Evolutionary conservation across 768 basidiomycete species (phyloP).

Genomic region (Tulasnella sp.): DNA sequence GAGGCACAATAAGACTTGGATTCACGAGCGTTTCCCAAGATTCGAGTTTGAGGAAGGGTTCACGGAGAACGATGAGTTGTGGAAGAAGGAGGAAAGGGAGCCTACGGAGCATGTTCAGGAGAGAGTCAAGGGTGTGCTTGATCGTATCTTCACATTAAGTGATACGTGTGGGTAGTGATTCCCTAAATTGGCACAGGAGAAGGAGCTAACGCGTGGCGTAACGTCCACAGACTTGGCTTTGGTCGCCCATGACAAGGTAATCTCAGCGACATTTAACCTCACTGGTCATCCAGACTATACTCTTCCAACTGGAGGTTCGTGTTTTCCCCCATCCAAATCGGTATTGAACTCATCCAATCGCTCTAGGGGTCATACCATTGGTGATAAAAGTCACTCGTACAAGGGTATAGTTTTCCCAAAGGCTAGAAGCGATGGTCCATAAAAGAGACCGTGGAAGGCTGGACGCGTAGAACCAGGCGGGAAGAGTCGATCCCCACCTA

Average conservation of each 20-base stretch:
- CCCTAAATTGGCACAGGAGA: not conserved
- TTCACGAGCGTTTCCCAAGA: constrained; percentile 54
- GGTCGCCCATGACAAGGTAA: constrained; percentile 66
- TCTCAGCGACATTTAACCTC: constrained; percentile 57
- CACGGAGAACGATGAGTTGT: constrained; percentile 66
- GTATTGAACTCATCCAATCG: not conserved
- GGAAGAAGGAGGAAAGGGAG: constrained; percentile 64
- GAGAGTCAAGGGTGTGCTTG: constrained; percentile 59
- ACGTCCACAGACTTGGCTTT: constrained; percentile 61
- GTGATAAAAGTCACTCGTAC: not conserved
- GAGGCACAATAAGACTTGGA: constrained; percentile 55
- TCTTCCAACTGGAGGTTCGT: constrained; percentile 65
- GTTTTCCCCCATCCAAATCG: not conserved
- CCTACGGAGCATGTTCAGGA: constrained; percentile 50
- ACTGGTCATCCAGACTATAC: constrained; percentile 52
- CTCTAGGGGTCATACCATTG: not conserved
- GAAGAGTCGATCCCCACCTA: too few species aligned
- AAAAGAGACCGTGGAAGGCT: too few species aligned
- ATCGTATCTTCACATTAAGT: constrained; percentile 50
- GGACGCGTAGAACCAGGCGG: too few species aligned
- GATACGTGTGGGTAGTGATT: constrained; percentile 26
- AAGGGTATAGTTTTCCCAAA: not conserved
- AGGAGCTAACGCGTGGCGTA: not conserved
- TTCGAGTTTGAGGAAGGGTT: constrained; percentile 63
- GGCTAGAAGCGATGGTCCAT: too few species aligned